These are phyloP conservation scores for Rhizopogon vinicolor DNA, from an alignment of 768 basidiomycete species.

Conservation along the genomic window DNA sequence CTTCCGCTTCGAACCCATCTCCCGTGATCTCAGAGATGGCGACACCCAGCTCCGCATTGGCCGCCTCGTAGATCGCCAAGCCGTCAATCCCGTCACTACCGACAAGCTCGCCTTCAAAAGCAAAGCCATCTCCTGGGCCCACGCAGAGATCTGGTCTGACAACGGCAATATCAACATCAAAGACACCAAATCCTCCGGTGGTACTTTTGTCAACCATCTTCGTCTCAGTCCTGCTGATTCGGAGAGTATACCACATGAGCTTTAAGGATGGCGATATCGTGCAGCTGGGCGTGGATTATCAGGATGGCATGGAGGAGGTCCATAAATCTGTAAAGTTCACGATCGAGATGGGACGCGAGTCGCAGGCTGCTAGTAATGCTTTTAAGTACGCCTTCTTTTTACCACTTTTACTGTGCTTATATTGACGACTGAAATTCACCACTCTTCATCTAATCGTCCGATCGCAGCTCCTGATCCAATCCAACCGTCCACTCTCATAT, in stretches of 20 bases:
- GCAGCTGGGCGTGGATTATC: slow-evolving; percentile 96
- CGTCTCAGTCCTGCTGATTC: slow-evolving; percentile 77
- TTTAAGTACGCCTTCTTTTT: no score
- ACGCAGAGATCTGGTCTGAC: slow-evolving; percentile 92
- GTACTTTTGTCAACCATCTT: slow-evolving; percentile 95
- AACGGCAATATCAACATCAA: slow-evolving; percentile 73
- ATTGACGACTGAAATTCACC: no score
- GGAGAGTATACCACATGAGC: slow-evolving; percentile 69
- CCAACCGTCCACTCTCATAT: no score
- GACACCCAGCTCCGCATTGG: slow-evolving; percentile 81
- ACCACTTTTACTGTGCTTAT: no score
- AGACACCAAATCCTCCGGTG: slow-evolving; percentile 85
- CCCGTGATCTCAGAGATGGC: slow-evolving; percentile 72
- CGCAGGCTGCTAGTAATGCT: no score
- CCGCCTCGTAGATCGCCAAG: slow-evolving; percentile 81
- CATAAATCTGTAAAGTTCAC: slow-evolving; percentile 97
- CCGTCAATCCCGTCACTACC: slow-evolving; percentile 28
- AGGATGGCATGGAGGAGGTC: slow-evolving; percentile 94
- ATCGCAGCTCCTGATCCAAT: no score
- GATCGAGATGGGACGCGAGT: slow-evolving; percentile 82
- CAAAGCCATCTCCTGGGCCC: slow-evolving; percentile 91
- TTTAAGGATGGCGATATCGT: slow-evolving; percentile 94
- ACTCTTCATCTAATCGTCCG: no score
- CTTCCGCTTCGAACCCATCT: slow-evolving; percentile 91
- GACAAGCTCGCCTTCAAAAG: slow-evolving; percentile 92